Percentiles rank a stretch among this genome's conserved stretches.
Evolutionary conservation across 805 yeast genomes (phyloP).

Genomic region (Wickerhamomyces chaumierensis): DNA sequence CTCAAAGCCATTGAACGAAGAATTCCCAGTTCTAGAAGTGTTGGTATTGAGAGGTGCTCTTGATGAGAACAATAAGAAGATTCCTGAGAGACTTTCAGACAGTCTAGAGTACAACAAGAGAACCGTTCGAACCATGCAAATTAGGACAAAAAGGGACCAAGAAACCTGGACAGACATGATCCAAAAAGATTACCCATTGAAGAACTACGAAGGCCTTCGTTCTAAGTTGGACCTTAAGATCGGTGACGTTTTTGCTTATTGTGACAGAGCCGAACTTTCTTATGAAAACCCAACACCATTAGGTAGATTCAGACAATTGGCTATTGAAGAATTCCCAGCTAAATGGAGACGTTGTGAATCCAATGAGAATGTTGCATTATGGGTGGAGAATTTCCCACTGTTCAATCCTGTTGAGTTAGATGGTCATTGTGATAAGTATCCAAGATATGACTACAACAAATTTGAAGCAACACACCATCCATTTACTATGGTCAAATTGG

Average conservation of each 20-base stretch:
- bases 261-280: slow-evolving; percentile 58
- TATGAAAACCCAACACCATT: slow-evolving; percentile 95
- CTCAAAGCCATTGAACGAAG: slow-evolving; percentile 23
- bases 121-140: slow-evolving; percentile 45
- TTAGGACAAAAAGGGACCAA: slow-evolving; percentile 30
- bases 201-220: slow-evolving; percentile 21
- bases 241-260: slow-evolving; percentile 70
- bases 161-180: slow-evolving; percentile 32
- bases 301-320: slow-evolving; percentile 73
- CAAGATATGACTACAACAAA: slow-evolving; percentile 38
- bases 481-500: slow-evolving; percentile 79
- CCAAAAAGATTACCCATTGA: slow-evolving; percentile 20
- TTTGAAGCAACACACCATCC: slow-evolving; percentile 89
- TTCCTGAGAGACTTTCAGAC: slow-evolving; percentile 30
- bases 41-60: slow-evolving; percentile 44
- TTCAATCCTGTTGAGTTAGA: slow-evolving; percentile 61
- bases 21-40: slow-evolving; percentile 66
- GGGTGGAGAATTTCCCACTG: slow-evolving; percentile 92
- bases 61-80: slow-evolving; percentile 8
- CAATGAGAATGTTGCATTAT: slow-evolving; percentile 42
- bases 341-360: slow-evolving; percentile 24
- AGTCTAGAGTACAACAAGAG: slow-evolving; percentile 38
- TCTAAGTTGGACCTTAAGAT: slow-evolving; percentile 29
- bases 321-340: slow-evolving; percentile 43
- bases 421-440: slow-evolving; percentile 32